Conservation (phyloP, 2,329 filamentous ascomycete genomes). For the Ceratocystis smalleyi region DNA sequence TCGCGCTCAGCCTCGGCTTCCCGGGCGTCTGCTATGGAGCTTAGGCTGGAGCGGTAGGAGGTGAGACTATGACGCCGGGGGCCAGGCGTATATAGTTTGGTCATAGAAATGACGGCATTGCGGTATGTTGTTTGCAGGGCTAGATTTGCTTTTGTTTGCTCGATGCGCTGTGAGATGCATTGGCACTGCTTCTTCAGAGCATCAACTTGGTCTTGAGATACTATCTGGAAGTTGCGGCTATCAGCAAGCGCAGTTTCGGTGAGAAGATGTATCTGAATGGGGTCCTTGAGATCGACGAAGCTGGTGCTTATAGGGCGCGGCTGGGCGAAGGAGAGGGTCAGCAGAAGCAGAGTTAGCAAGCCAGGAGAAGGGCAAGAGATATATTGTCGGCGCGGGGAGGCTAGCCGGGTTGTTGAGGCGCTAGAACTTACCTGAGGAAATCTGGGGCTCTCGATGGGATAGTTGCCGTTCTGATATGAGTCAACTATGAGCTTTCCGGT, state of each 20-base stretch:
- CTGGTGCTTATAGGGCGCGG: conserved; percentile 37
- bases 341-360: background rate
- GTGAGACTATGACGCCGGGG: conserved; percentile 36
- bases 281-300: conserved; percentile 49
- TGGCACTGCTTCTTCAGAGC: conserved; percentile 75
- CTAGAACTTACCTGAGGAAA: conserved; percentile 11
- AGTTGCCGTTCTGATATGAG: conserved; percentile 10
- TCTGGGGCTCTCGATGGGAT: conserved; percentile 8
- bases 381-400: background rate
- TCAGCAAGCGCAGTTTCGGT: conserved; percentile 88
- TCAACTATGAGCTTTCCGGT: conserved; percentile 14
- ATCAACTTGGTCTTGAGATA: conserved; percentile 86
- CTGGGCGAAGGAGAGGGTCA: conserved; percentile 23
- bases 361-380: background rate
- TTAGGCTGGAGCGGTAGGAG: conserved; percentile 34
- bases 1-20: conserved; percentile 60
- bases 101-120: conserved; percentile 79
- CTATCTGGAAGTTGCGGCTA: conserved; percentile 67
- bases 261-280: conserved; percentile 75
- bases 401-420: background rate
- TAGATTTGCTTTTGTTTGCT: conserved; percentile 67
- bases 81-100: conserved; percentile 58
- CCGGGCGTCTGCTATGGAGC: conserved; percentile 29
- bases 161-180: conserved; percentile 58
- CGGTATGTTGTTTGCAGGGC: conserved; percentile 85